These are phyloP conservation scores for Ophidiomyces ophidiicola DNA, from an alignment of 2,329 filamentous ascomycete genomes.

Conservation along the genomic window DNA sequence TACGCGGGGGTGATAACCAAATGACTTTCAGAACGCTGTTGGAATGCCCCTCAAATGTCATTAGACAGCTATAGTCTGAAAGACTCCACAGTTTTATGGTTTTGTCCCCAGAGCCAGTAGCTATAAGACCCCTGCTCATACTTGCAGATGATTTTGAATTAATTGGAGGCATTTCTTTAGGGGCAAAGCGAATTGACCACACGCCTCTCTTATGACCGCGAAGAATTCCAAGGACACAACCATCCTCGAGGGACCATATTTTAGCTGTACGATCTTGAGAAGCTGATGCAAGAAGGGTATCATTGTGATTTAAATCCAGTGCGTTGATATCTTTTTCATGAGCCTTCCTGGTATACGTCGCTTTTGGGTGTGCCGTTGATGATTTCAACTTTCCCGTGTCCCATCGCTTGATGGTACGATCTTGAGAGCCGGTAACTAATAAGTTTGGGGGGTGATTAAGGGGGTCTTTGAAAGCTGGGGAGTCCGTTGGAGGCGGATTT, in stretches of 20 bases:
- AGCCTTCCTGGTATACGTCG: slow-evolving; percentile 79
- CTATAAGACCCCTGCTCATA: slow-evolving; percentile 62
- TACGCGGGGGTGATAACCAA: slow-evolving; percentile 55
- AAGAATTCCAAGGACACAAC: slow-evolving; percentile 81
- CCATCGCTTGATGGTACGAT: slow-evolving; percentile 92
- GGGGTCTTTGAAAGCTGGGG: slow-evolving; percentile 59
- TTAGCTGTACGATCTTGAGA: slow-evolving; percentile 96
- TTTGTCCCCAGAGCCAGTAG: slow-evolving; percentile 91
- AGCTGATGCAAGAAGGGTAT: slow-evolving; percentile 81
- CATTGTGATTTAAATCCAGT: slow-evolving; percentile 63
- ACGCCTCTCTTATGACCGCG: slow-evolving; percentile 89
- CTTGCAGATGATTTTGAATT: slow-evolving; percentile 60
- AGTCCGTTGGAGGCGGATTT: slow-evolving; percentile 52
- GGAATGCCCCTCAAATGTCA: slow-evolving; percentile 91
- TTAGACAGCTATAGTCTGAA: slow-evolving; percentile 77
- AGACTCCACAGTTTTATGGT: slow-evolving; percentile 93
- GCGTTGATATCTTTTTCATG: slow-evolving; percentile 99
- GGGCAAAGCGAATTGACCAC: slow-evolving; percentile 88
- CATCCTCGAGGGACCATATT: slow-evolving; percentile 84
- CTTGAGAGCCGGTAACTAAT: slow-evolving; percentile 83
- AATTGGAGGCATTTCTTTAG: slow-evolving; percentile 61
- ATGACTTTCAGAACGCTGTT: slow-evolving; percentile 89
- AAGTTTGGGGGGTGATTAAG: slow-evolving; percentile 70
- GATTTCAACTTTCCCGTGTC: slow-evolving; percentile 51
- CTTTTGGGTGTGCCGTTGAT: slow-evolving; percentile 33